phyloP scores from a whole-genome alignment of 306 rosid genomes.

The Carpinus viminea region DNA sequence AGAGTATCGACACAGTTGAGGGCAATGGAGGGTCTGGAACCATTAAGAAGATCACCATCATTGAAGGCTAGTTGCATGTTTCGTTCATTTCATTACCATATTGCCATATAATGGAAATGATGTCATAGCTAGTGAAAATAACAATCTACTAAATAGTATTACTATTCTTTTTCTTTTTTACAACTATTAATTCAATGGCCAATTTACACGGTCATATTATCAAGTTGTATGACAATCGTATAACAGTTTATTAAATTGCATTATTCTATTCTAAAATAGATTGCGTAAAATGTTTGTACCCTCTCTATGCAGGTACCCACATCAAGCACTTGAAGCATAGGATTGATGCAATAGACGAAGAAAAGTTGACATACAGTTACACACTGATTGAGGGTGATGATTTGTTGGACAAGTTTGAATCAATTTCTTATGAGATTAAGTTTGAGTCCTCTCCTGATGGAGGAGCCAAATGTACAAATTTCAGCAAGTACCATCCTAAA shows the following conservation, averaged over 20 bases:
- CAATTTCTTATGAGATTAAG: constrained; percentile 40
- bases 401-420: constrained; percentile 25
- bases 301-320: constrained; percentile 19
- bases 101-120: too few relatives aligned
- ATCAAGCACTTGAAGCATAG: constrained; percentile 38
- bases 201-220: too few relatives aligned
- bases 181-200: too few relatives aligned
- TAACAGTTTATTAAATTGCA: too few relatives aligned
- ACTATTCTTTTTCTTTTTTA: too few relatives aligned
- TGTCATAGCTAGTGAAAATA: too few relatives aligned
- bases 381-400: constrained; percentile 32
- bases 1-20: constrained; percentile 45
- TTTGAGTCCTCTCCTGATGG: constrained; percentile 30
- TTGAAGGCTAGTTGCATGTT: constrained; percentile 40
- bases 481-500: constrained; percentile 36
- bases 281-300: too few relatives aligned
- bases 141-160: too few relatives aligned
- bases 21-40: constrained; percentile 76
- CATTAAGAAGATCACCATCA: constrained; percentile 54
- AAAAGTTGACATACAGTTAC: constrained; percentile 31
- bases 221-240: too few relatives aligned
- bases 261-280: too few relatives aligned
- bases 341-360: constrained; percentile 40
- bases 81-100: background rate
- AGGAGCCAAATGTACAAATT: constrained; percentile 32